phyloP scores from a whole-genome alignment of 2,329 filamentous ascomycete genomes.

The Botrytis fragariae region DNA sequence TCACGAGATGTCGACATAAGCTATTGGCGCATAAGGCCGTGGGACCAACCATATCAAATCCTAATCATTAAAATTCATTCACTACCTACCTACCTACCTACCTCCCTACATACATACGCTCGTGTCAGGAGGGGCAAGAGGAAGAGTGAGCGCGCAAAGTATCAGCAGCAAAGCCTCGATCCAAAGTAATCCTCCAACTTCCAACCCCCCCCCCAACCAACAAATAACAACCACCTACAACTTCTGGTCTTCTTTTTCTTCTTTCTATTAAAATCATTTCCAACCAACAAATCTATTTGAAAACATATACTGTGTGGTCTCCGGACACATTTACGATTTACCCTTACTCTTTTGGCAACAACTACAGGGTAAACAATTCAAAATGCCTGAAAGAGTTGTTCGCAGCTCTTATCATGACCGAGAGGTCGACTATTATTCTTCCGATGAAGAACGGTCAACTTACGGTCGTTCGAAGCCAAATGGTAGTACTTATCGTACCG shows the following conservation, averaged over 20 bases:
- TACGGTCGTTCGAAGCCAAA: conserved; percentile 26
- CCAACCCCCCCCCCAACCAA: neutral
- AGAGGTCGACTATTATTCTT: conserved; percentile 37
- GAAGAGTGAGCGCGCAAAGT: neutral
- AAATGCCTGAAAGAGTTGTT: conserved; percentile 33
- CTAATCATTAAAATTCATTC: neutral
- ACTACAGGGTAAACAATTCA: neutral
- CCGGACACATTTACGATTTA: neutral
- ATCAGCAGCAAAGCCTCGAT: conserved; percentile 13
- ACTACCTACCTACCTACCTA: too few relatives aligned
- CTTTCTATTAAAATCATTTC: neutral
- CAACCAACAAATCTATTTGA: neutral
- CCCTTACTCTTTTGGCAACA: neutral
- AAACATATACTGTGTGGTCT: neutral
- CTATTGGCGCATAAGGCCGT: neutral
- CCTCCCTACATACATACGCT: neutral
- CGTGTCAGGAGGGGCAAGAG: conserved; percentile 10
- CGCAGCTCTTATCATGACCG: conserved; percentile 28
- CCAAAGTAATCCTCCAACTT: neutral
- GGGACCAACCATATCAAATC: neutral
- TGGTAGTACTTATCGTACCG: conserved; percentile 34
- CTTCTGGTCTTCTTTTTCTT: neutral
- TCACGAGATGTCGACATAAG: neutral
- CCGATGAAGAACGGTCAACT: conserved; percentile 35
- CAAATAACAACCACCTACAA: neutral